A percentile compares a stretch with the other conserved stretches of the same genome.
These are phyloP conservation scores for Cunninghamia lanceolata DNA, from an alignment of 75 land plant genomes.

Conservation along the genomic window DNA sequence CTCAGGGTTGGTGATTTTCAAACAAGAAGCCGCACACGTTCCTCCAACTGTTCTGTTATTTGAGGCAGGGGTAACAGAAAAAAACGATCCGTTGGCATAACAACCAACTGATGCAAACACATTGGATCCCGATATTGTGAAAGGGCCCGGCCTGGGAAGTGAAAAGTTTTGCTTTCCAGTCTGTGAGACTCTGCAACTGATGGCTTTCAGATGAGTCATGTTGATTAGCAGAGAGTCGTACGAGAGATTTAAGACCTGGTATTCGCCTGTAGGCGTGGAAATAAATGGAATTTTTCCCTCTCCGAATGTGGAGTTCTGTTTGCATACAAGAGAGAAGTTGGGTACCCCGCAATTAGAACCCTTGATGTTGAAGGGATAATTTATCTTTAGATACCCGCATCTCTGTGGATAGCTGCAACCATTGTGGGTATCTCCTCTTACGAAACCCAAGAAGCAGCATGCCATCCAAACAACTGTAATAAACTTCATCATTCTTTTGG, in stretches of 20 bases:
- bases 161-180: not conserved
- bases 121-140: not conserved
- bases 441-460: not conserved
- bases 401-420: not conserved
- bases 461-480: not conserved
- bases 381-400: not conserved
- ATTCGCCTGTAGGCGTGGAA: not conserved
- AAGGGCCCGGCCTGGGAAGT: not conserved
- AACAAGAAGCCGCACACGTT: not conserved
- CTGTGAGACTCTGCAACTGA: not conserved
- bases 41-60: not conserved
- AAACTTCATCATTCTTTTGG: not conserved
- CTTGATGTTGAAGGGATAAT: not conserved
- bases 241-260: not conserved
- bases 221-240: not conserved
- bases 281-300: not conserved
- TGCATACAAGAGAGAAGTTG: not conserved
- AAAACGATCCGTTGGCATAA: not conserved
- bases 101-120: not conserved
- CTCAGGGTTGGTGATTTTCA: not conserved
- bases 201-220: not conserved
- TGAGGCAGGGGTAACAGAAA: not conserved
- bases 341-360: not conserved
- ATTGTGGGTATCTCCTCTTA: not conserved
- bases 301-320: not conserved